These are phyloP conservation scores for Priceomyces fermenticarens DNA, from an alignment of 805 yeast species.

Conservation along the genomic window DNA sequence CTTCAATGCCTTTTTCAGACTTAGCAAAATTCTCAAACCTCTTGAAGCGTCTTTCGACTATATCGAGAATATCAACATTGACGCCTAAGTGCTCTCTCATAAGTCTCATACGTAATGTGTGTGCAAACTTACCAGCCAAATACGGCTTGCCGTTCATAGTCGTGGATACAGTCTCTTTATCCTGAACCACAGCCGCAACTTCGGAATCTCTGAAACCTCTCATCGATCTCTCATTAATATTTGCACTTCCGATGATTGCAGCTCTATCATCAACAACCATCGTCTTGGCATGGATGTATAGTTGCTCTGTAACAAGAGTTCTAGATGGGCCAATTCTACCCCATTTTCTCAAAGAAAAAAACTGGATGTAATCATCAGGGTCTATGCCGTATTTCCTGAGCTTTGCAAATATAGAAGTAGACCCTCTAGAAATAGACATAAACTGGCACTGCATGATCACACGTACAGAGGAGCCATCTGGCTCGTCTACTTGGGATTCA, in stretches of 20 bases:
- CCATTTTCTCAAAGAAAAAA: slow-evolving; percentile 93
- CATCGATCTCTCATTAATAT: slow-evolving; percentile 95
- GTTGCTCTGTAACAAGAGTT: slow-evolving; percentile 79
- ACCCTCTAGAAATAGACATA: slow-evolving; percentile 88
- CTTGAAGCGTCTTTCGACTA: slow-evolving; percentile 70
- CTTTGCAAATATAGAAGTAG: slow-evolving; percentile 81
- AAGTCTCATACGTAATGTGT: slow-evolving; percentile 79
- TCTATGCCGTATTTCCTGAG: slow-evolving; percentile 75
- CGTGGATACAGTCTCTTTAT: slow-evolving; percentile 63
- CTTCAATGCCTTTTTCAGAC: slow-evolving; percentile 37
- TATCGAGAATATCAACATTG: slow-evolving; percentile 80
- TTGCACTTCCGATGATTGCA: slow-evolving; percentile 96
- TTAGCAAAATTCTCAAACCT: slow-evolving; percentile 46
- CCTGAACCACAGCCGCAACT: slow-evolving; percentile 85
- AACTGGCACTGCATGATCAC: slow-evolving; percentile 96
- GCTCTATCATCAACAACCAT: slow-evolving; percentile 90
- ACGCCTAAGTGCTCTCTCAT: slow-evolving; percentile 98
- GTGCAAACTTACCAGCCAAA: slow-evolving; percentile 83
- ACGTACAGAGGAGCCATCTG: slow-evolving; percentile 93
- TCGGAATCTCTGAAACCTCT: slow-evolving; percentile 93
- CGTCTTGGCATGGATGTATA: slow-evolving; percentile 90
- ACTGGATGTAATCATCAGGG: slow-evolving; percentile 89
- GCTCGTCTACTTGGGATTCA: slow-evolving; percentile 85
- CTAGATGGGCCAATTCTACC: slow-evolving; percentile 79
- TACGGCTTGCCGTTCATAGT: slow-evolving; percentile 83